These are phyloP conservation scores for Leptographium procerum DNA, from an alignment of 2,329 filamentous ascomycete species.

Conservation along the genomic window DNA sequence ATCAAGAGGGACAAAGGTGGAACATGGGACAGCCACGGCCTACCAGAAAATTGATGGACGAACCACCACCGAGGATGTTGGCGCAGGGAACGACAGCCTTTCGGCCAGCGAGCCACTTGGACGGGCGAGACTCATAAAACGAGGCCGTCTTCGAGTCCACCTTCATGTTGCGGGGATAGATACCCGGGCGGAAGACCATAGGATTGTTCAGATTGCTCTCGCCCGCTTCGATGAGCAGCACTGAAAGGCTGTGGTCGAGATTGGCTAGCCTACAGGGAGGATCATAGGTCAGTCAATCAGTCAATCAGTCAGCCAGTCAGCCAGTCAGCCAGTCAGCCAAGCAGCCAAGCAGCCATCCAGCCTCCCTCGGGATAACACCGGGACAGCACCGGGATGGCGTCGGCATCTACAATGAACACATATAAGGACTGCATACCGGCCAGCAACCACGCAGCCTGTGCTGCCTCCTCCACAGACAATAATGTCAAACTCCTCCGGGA, in stretches of 20 bases:
- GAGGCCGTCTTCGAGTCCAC: conserved; percentile 70
- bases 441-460: conserved; percentile 47
- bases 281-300: conserved; percentile 13
- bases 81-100: conserved; percentile 65
- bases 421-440: conserved; percentile 29
- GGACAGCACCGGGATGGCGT: too few relatives aligned
- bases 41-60: conserved; percentile 64
- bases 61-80: conserved; percentile 60
- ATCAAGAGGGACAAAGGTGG: neutral
- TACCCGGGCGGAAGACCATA: conserved; percentile 64
- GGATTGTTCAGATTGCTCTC: conserved; percentile 69
- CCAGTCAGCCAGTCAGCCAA: too few relatives aligned
- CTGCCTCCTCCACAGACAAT: conserved; percentile 69
- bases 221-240: conserved; percentile 59
- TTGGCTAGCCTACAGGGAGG: conserved; percentile 51
- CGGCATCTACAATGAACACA: neutral
- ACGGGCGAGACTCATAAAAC: conserved; percentile 69
- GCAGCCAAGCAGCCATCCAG: too few relatives aligned
- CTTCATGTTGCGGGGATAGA: conserved; percentile 70
- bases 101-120: conserved; percentile 58
- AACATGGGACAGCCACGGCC: neutral
- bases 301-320: conserved; percentile 15
- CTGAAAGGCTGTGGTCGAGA: conserved; percentile 60
- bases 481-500: conserved; percentile 72
- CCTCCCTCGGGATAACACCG: conserved; percentile 6